Conservation (phyloP, 1,284 basidiomycete species). For the Apiotrichum gracile region DNA sequence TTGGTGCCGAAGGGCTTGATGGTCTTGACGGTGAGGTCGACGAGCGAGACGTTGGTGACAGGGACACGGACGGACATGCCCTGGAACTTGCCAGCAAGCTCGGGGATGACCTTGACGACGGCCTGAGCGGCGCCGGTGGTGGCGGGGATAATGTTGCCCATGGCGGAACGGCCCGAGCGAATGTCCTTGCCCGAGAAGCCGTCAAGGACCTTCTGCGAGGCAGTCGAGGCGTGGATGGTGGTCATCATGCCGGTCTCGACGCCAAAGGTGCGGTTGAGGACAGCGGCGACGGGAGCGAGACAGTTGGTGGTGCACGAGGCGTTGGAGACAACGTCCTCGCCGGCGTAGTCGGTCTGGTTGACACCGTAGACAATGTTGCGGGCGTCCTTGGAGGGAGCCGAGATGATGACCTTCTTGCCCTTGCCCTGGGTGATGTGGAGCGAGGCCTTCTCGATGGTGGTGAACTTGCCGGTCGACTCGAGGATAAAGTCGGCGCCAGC, state of each 20-base stretch:
- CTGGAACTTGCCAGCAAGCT: constrained; percentile 47
- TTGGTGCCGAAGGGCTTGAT: constrained; percentile 34
- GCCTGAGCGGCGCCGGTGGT: constrained; percentile 47
- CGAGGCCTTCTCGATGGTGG: constrained; percentile 39
- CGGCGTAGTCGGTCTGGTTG: constrained; percentile 41
- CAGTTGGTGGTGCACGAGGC: constrained; percentile 50
- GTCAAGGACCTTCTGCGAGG: constrained; percentile 47
- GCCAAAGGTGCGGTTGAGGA: constrained; percentile 43
- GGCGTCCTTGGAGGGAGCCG: constrained; percentile 43
- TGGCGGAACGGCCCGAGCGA: constrained; percentile 42
- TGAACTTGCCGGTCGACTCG: constrained; percentile 46
- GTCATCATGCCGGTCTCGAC: constrained; percentile 49
- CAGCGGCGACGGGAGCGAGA: constrained; percentile 46
- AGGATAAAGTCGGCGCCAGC: constrained; percentile 46
- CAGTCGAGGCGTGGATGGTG: constrained; percentile 48
- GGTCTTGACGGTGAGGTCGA: constrained; percentile 48
- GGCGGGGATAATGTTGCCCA: constrained; percentile 47
- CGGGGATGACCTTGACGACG: constrained; percentile 47
- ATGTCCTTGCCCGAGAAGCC: constrained; percentile 47
- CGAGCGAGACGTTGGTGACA: constrained; percentile 48
- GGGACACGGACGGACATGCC: constrained; percentile 48
- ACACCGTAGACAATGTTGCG: constrained; percentile 47
- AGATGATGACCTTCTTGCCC: constrained; percentile 48
- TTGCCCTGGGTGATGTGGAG: constrained; percentile 39
- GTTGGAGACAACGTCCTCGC: constrained; percentile 45